phyloP scores from a whole-genome alignment of 2,329 filamentous ascomycete species.

The Amphichorda felina region DNA sequence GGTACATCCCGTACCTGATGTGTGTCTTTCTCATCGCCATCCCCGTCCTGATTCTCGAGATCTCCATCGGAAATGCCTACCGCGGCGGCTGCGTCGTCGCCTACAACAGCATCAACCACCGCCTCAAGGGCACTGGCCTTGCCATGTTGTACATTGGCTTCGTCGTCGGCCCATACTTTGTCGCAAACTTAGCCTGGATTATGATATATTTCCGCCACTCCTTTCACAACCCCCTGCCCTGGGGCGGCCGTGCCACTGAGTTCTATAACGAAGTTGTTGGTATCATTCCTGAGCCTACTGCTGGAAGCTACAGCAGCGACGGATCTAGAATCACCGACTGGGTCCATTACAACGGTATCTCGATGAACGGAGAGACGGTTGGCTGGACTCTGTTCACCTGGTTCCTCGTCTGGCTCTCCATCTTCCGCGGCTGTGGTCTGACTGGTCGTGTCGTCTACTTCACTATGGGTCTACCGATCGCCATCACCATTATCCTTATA shows the following conservation, averaged over 20 bases:
- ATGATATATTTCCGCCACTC: slow-evolving; percentile 46
- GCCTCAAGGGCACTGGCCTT: slow-evolving; percentile 41
- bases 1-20: slow-evolving; percentile 47
- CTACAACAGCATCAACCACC: slow-evolving; percentile 38
- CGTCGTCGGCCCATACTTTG: slow-evolving; percentile 45
- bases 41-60: slow-evolving; percentile 42
- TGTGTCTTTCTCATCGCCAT: slow-evolving; percentile 44
- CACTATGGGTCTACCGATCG: slow-evolving; percentile 48
- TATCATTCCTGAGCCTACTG: slow-evolving; percentile 28
- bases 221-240: slow-evolving; percentile 41
- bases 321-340: slow-evolving; percentile 27
- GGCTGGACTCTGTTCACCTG: slow-evolving; percentile 47
- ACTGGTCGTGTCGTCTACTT: slow-evolving; percentile 49
- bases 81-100: slow-evolving; percentile 42
- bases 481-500: slow-evolving; percentile 43
- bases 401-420: slow-evolving; percentile 47
- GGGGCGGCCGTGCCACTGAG: slow-evolving; percentile 34
- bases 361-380: slow-evolving; percentile 41
- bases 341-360: slow-evolving; percentile 31
- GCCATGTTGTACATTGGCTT: slow-evolving; percentile 39
- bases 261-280: slow-evolving; percentile 40
- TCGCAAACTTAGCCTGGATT: slow-evolving; percentile 44
- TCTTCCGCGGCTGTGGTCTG: slow-evolving; percentile 45
- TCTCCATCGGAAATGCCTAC: slow-evolving; percentile 59
- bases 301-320: slow-evolving; percentile 23